Conservation (phyloP, 495 filamentous ascomycete genomes). For the Apodospora peruviana region DNA sequence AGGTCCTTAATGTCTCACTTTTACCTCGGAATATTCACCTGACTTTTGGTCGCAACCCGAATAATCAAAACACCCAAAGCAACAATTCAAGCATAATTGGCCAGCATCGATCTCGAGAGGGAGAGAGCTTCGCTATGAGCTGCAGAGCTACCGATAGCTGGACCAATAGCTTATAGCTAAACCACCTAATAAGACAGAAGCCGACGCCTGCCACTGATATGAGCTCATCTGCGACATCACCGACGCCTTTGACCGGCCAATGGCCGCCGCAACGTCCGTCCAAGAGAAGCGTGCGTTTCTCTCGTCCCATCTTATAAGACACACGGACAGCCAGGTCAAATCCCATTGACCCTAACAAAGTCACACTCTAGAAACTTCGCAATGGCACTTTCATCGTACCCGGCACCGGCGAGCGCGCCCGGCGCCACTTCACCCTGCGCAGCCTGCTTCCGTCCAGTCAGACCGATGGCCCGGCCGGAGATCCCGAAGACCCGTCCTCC, state of each 20-base stretch:
- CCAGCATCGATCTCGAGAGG: too few species aligned
- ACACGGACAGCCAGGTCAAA: not conserved
- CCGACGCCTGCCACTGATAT: constrained; percentile 10
- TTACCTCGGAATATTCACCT: too few species aligned
- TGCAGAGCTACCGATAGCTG: constrained; percentile 3
- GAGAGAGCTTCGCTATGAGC: constrained; percentile 30
- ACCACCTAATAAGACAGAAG: too few species aligned
- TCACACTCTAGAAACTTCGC: constrained; percentile 42
- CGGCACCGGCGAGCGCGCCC: constrained; percentile 53
- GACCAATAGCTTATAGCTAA: not conserved
- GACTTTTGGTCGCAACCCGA: too few species aligned
- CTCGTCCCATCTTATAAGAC: not conserved
- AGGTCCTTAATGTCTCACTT: too few species aligned
- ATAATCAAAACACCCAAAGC: too few species aligned
- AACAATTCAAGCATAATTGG: too few species aligned
- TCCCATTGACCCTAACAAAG: not conserved
- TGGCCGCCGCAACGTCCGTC: constrained; percentile 30
- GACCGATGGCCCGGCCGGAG: constrained; percentile 19
- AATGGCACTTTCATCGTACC: constrained; percentile 59
- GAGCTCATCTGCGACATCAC: constrained; percentile 21
- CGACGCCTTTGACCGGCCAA: constrained; percentile 16
- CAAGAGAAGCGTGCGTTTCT: constrained; percentile 26
- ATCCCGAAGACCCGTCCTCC: constrained; percentile 3
- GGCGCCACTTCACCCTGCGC: constrained; percentile 53
- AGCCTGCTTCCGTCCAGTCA: constrained; percentile 15